Evolutionary conservation across 495 filamentous ascomycete species (phyloP).

Genomic region (Trichoderma virens): DNA sequence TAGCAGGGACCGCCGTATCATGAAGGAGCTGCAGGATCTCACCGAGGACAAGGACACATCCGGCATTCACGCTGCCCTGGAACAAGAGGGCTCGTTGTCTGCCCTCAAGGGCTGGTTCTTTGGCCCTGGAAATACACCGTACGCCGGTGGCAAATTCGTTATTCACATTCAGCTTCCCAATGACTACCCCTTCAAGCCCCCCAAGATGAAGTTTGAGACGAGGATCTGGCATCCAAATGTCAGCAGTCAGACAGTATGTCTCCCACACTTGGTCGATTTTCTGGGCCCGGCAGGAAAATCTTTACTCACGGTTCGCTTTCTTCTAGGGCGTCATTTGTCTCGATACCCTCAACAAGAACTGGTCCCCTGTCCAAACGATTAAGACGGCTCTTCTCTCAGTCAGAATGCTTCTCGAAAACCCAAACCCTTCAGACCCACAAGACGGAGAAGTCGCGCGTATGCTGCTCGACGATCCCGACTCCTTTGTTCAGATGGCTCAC

Average conservation of each 20-base stretch:
- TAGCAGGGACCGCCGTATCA: slow-evolving; percentile 72
- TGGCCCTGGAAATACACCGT: slow-evolving; percentile 88
- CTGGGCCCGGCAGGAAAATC: background rate
- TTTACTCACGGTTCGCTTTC: too few species aligned
- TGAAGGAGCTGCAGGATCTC: slow-evolving; percentile 89
- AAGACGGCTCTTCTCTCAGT: slow-evolving; percentile 90
- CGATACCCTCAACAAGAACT: slow-evolving; percentile 80
- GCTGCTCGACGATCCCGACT: slow-evolving; percentile 69
- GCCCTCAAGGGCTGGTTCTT: slow-evolving; percentile 77
- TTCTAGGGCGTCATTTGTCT: slow-evolving; percentile 90
- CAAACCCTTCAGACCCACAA: slow-evolving; percentile 94
- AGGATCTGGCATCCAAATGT: slow-evolving; percentile 98
- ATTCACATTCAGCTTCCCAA: slow-evolving; percentile 82
- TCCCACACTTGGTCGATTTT: background rate
- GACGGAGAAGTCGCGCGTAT: slow-evolving; percentile 93
- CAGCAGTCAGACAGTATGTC: slow-evolving; percentile 82
- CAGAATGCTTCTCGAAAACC: slow-evolving; percentile 85
- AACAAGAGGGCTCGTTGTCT: slow-evolving; percentile 51
- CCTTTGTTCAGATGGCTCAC: slow-evolving; percentile 74
- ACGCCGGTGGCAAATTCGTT: slow-evolving; percentile 76
- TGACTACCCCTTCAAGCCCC: slow-evolving; percentile 91
- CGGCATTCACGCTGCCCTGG: slow-evolving; percentile 60
- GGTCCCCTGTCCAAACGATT: slow-evolving; percentile 93
- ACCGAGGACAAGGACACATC: slow-evolving; percentile 60
- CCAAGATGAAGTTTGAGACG: slow-evolving; percentile 87